Conservation (phyloP, 2,329 filamentous ascomycete species). For the Pseudocercospora ulei region DNA sequence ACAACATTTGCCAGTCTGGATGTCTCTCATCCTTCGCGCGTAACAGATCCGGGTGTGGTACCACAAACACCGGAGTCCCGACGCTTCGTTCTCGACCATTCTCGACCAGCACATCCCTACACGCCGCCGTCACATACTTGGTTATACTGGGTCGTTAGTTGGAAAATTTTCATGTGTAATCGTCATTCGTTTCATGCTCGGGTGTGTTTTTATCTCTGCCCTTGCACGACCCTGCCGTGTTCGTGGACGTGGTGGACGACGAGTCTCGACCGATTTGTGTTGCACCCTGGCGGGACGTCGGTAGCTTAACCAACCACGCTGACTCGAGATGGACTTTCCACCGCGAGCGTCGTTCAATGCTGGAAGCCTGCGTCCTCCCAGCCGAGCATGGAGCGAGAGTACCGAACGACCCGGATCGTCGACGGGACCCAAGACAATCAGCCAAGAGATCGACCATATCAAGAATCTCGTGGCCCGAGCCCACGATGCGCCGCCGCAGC, state of each 20-base stretch:
- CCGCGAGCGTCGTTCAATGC: slow-evolving; percentile 3
- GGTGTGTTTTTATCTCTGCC: background rate
- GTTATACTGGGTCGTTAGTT: background rate
- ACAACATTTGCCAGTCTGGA: no score
- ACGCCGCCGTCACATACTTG: slow-evolving; percentile 1
- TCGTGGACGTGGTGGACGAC: background rate
- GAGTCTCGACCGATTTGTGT: background rate
- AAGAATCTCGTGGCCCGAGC: slow-evolving; percentile 24
- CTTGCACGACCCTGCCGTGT: no score
- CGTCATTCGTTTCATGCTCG: background rate
- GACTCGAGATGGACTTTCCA: slow-evolving; percentile 4
- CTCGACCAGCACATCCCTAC: slow-evolving; percentile 1
- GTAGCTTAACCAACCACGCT: background rate
- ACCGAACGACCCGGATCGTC: slow-evolving; percentile 15
- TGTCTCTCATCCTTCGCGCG: no score
- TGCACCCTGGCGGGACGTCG: background rate
- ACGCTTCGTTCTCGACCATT: slow-evolving; percentile 1
- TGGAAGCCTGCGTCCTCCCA: slow-evolving; percentile 11
- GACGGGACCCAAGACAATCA: slow-evolving; percentile 15
- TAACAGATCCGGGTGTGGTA: no score
- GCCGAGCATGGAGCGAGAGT: slow-evolving; percentile 17
- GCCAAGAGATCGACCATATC: slow-evolving; percentile 28
- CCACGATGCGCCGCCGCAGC: slow-evolving; percentile 16
- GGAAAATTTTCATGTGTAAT: slow-evolving; percentile 4
- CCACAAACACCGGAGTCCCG: background rate